Conservation (phyloP, 805 yeast species). For the Kodamaea kakaduensis region DNA sequence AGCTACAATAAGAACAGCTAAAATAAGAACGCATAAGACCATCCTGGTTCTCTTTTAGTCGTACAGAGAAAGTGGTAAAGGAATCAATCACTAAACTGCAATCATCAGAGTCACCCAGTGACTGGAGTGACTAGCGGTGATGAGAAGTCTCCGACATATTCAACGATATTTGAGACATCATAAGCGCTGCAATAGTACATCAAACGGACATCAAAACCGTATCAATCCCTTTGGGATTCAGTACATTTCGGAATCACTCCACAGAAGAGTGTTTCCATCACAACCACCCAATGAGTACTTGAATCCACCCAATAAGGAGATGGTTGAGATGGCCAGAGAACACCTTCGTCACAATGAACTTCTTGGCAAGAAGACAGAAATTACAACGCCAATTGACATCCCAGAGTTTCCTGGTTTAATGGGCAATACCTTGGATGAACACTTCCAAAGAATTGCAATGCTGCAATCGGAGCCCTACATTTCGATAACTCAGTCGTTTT, state of each 20-base stretch:
- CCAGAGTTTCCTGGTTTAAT: slow-evolving; percentile 66
- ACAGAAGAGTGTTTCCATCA: slow-evolving; percentile 56
- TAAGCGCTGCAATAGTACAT: no score
- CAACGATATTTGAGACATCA: no score
- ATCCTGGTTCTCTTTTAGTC: no score
- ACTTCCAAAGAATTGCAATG: slow-evolving; percentile 69
- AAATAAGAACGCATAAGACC: no score
- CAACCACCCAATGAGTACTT: slow-evolving; percentile 23
- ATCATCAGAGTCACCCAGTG: no score
- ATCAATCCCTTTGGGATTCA: slow-evolving; percentile 80
- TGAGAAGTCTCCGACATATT: no score
- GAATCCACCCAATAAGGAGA: slow-evolving; percentile 27
- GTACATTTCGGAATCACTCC: slow-evolving; percentile 58
- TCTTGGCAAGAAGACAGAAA: slow-evolving; percentile 69
- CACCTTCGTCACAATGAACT: slow-evolving; percentile 61
- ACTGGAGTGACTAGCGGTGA: no score
- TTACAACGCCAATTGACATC: slow-evolving; percentile 52
- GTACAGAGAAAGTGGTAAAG: no score
- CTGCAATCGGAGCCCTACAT: slow-evolving; percentile 58
- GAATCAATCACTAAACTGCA: no score
- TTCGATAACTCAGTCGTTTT: slow-evolving; percentile 44
- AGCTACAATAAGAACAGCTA: no score
- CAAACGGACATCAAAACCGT: no score
- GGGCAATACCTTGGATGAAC: slow-evolving; percentile 77
- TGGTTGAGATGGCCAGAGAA: slow-evolving; percentile 48